phyloP scores from a whole-genome alignment of 1,139 yeast species.

The Pichia sorboxylosa region DNA sequence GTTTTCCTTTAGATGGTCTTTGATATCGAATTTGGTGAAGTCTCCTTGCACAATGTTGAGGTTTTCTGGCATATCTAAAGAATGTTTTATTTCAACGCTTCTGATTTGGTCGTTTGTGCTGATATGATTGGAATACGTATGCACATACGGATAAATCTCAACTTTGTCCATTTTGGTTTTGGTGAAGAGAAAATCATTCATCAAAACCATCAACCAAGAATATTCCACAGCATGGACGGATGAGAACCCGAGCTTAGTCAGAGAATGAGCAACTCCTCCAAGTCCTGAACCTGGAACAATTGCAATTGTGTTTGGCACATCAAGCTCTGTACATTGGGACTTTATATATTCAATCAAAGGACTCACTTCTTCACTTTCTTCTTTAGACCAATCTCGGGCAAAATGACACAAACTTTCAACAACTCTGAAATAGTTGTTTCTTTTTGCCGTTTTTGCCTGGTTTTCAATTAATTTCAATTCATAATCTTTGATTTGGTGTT shows the following conservation, averaged over 20 bases:
- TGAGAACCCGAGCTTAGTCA: constrained; percentile 25
- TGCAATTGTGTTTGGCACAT: constrained; percentile 31
- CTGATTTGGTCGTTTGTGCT: constrained; percentile 42
- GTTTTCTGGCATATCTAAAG: constrained; percentile 31
- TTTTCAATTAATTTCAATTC: constrained; percentile 25
- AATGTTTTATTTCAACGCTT: constrained; percentile 28
- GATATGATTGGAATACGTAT: constrained; percentile 61
- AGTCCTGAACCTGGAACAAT: constrained; percentile 74
- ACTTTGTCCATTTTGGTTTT: constrained; percentile 5
- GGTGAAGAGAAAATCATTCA: constrained; percentile 44
- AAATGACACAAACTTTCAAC: constrained; percentile 65
- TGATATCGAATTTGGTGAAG: constrained; percentile 41
- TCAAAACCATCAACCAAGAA: constrained; percentile 58
- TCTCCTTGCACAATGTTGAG: constrained; percentile 49
- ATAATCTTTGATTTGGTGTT: constrained; percentile 32
- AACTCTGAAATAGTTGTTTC: constrained; percentile 40
- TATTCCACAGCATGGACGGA: constrained; percentile 61
- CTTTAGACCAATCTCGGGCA: constrained; percentile 57
- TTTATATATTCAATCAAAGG: constrained; percentile 38
- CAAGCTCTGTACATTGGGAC: constrained; percentile 21
- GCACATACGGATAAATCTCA: constrained; percentile 52
- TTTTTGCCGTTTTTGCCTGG: constrained; percentile 18
- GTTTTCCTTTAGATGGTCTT: constrained; percentile 10
- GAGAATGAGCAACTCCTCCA: constrained; percentile 58
- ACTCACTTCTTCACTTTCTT: constrained; percentile 34